Evolutionary conservation across 352 stramenopile genomes (phyloP).

Genomic region (Globisporangium uncinulatum): DNA sequence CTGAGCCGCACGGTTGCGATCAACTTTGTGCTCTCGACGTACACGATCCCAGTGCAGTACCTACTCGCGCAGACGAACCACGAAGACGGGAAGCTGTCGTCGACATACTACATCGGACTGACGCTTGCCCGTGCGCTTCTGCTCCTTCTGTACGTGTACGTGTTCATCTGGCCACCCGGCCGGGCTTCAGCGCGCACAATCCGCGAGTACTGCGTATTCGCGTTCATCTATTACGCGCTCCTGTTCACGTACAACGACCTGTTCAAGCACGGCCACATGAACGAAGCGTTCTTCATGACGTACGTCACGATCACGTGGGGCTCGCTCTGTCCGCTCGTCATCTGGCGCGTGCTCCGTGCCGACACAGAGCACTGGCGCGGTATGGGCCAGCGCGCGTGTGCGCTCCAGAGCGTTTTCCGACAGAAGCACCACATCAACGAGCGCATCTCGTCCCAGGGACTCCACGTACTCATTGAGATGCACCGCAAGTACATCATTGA

Average conservation of each 20-base stretch:
- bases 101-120: neutral
- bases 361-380: conserved; percentile 76
- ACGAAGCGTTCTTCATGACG: conserved; percentile 8
- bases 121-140: conserved; percentile 5
- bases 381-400: conserved; percentile 46
- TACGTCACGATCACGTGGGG: conserved; percentile 22
- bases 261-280: conserved; percentile 14
- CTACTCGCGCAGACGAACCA: neutral
- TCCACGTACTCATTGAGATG: conserved; percentile 43
- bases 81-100: neutral
- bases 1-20: conserved; percentile 24
- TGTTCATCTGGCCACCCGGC: conserved; percentile 1
- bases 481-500: conserved; percentile 48
- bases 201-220: conserved; percentile 22
- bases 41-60: conserved; percentile 22
- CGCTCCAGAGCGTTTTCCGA: conserved; percentile 22
- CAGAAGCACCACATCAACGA: conserved; percentile 25
- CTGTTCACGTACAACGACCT: conserved; percentile 14
- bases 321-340: conserved; percentile 27
- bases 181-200: conserved; percentile 11
- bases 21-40: conserved; percentile 23
- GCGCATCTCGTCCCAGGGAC: conserved; percentile 35
- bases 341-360: conserved; percentile 71
- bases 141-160: conserved; percentile 7
- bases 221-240: neutral